These are phyloP conservation scores for Cyclotella distinguenda DNA, from an alignment of 108 stramenopile species.

Conservation along the genomic window DNA sequence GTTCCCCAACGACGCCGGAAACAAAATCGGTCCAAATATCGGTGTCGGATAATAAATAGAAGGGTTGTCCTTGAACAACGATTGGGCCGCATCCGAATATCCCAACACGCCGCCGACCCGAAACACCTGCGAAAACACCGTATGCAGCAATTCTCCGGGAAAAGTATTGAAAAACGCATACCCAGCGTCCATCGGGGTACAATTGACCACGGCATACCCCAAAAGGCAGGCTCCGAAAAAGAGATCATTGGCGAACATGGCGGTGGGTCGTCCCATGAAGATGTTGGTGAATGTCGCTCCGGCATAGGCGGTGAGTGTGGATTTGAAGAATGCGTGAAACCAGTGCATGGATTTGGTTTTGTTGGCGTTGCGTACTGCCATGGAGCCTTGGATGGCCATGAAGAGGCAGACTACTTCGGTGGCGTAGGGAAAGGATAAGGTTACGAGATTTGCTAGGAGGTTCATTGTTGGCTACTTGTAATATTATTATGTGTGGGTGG, in stretches of 20 bases:
- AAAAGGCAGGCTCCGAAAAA: constrained; percentile 56
- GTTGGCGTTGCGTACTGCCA: constrained; percentile 74
- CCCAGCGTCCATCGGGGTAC: constrained; percentile 64
- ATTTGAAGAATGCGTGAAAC: constrained; percentile 80
- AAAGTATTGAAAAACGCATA: constrained; percentile 56
- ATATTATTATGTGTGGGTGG: too few species aligned
- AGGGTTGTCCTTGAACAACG: constrained; percentile 59
- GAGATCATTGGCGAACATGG: constrained; percentile 74
- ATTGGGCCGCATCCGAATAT: constrained; percentile 53
- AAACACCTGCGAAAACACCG: constrained; percentile 65
- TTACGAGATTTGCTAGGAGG: constrained; percentile 44
- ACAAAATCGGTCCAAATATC: constrained; percentile 78
- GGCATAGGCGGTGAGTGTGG: constrained; percentile 62
- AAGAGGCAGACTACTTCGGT: constrained; percentile 55
- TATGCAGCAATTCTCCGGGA: constrained; percentile 46
- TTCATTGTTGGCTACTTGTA: too few species aligned
- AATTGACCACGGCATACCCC: constrained; percentile 65
- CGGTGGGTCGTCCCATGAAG: constrained; percentile 84
- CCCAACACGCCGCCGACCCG: constrained; percentile 58
- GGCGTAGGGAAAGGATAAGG: constrained; percentile 52
- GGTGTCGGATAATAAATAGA: constrained; percentile 75
- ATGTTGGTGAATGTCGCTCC: constrained; percentile 69
- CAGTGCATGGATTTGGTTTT: constrained; percentile 58
- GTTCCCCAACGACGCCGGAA: constrained; percentile 74
- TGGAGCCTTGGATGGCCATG: constrained; percentile 73